Evolutionary conservation across 2,329 filamentous ascomycete genomes (phyloP), one percentile per base, ranked within the genome.

Genomic region (Trichophaea hybrida): DNA sequence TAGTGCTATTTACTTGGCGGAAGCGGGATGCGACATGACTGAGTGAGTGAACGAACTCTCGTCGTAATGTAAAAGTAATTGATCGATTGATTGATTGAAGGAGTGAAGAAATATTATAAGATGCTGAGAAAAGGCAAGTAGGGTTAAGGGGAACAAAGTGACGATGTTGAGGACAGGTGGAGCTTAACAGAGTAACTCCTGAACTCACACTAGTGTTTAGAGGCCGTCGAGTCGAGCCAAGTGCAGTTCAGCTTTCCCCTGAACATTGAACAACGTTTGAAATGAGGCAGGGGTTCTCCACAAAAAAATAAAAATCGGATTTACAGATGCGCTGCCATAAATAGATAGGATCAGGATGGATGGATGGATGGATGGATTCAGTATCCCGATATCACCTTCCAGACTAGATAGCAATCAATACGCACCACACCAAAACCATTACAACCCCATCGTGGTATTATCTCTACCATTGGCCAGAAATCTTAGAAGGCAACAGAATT

Each of bases 201-300:
- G 50, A 15, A n/a, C 50, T n/a, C n/a, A 13, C 15, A 37, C 13
- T 53, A 35, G 6, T 12, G 24, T 3, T 24, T 37, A 33, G 33
- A 17, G 13, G 8, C 32, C 32, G 10, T 35, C 10, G 13, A 12
- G 12, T n/a, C 31, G 32, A 8, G 6, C 24, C 4, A 37, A 13
- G 40, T 13, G 13, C 40, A 46, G 24, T 46, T 46, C 40, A 17
- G 40, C 24, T n/a, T 13, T n/a, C 40, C 13, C 24, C 40, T 46
- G 24, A n/a, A 13, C 13, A 46, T 46, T 46, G 24, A 24, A 24
- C 24, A 3, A 24, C 24, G 4, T 13, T 46, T 12, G 40, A 46
- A 17, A 46, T 46, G 40, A 46, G n/a, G 50, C 53, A 56, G 53
- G 53, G 53, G 53, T 56, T 56, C 53, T 56, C 53, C 37, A 44